Evolutionary conservation across 495 filamentous ascomycete genomes (phyloP).

Genomic region (Hypoxylon lienhwacheense): DNA sequence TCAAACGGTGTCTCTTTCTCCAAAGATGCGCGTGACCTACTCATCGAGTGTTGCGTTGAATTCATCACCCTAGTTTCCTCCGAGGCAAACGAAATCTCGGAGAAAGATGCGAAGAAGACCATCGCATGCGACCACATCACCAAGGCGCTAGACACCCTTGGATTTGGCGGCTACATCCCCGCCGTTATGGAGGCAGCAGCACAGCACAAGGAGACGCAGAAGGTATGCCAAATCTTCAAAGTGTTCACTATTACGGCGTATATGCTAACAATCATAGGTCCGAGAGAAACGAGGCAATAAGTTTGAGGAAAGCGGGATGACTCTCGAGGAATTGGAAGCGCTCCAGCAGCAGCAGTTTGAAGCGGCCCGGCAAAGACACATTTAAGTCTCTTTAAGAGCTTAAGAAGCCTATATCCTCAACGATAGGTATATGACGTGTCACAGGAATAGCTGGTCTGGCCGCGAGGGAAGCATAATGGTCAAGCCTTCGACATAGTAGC

Average conservation of each 20-base stretch:
- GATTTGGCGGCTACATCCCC: conserved; percentile 85
- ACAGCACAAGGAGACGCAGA: conserved; percentile 89
- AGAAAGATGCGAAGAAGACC: conserved; percentile 98
- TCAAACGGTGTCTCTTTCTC: conserved; percentile 70
- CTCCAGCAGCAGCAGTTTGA: conserved; percentile 91
- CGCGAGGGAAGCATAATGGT: neutral
- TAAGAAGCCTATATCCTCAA: neutral
- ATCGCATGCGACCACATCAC: conserved; percentile 97
- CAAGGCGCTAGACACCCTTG: conserved; percentile 84
- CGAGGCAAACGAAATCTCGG: conserved; percentile 96
- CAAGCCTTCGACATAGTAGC: neutral
- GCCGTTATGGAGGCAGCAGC: conserved; percentile 84
- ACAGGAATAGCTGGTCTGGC: conserved; percentile 1
- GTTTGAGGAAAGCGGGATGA: conserved; percentile 88
- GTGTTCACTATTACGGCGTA: neutral
- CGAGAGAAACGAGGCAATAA: conserved; percentile 97
- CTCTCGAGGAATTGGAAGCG: conserved; percentile 81
- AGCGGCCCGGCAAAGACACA: conserved; percentile 61
- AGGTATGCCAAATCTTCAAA: conserved; percentile 59
- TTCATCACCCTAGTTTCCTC: conserved; percentile 97
- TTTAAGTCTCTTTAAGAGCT: conserved; percentile 21
- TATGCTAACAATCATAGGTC: conserved; percentile 55
- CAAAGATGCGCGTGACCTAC: conserved; percentile 88
- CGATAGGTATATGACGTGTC: conserved; percentile 6
- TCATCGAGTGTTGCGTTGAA: conserved; percentile 98